Evolutionary conservation across 148 eudicot genomes (phyloP).

Genomic region (Silene conica): DNA sequence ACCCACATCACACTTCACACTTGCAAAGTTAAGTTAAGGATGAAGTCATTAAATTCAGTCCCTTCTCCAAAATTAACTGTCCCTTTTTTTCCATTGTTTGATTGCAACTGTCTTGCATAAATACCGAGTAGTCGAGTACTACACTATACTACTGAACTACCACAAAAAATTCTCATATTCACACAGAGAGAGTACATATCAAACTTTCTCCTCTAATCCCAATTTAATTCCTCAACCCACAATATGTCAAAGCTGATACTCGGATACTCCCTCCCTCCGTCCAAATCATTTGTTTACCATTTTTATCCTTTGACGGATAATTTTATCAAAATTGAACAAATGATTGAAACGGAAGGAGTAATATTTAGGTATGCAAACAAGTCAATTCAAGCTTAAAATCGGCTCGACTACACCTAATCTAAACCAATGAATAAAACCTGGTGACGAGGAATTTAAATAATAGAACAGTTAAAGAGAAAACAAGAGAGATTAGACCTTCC

Average conservation of each 20-base stretch:
- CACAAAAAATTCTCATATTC: neutral
- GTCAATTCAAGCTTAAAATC: neutral
- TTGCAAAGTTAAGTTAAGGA: neutral
- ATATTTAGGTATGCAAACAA: neutral
- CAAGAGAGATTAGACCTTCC: constrained; percentile 55
- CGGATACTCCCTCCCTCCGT: too few species aligned
- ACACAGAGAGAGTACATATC: too few species aligned
- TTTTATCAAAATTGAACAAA: too few species aligned
- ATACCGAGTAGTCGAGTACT: neutral
- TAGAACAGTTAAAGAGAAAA: neutral
- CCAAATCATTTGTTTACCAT: too few species aligned
- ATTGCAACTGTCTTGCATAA: neutral
- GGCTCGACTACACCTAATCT: neutral
- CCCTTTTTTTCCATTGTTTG: neutral
- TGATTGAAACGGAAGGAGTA: too few species aligned
- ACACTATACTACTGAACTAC: neutral
- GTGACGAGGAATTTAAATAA: too few species aligned
- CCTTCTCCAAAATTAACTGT: neutral
- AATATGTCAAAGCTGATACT: neutral
- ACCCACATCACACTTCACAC: neutral
- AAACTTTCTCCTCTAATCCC: too few species aligned
- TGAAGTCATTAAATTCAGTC: neutral
- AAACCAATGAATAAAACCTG: neutral
- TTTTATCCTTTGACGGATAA: too few species aligned
- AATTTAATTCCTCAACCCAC: too few species aligned